Base-by-base conservation (phyloP, 2,329 filamentous ascomycete species). In the Colletotrichum shisoi region DNA sequence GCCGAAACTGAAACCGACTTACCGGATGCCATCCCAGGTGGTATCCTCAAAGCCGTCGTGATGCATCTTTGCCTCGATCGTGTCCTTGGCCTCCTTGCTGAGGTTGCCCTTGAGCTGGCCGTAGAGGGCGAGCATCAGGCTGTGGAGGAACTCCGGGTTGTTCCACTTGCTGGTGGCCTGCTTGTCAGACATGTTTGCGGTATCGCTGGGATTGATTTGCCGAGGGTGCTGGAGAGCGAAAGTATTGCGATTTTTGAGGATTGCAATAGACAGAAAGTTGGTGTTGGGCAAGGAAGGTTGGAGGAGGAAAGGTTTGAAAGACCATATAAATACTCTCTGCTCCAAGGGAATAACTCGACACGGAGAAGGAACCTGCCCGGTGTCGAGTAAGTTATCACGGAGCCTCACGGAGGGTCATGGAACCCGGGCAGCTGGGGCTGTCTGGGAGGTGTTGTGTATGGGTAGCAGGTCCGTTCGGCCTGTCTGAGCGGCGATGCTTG, bases 21-120 rank as follows among this genome's bases (percentile, higher is more conserved):
- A 83, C 82, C 82, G 80, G 57, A 83, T 75, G 1, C 74, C 79
- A 37, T 83, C 78, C 80, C 80, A 83, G 3, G 78, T 79, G n/a
- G 79, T 27, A 27, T 67, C 77, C 6, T 69, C 66, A 57, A 77
- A 73, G 8, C 79, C 76, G 6, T 70, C 70, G 13, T 69, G 48
- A n/a, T 73, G 70, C 62, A 82, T 73, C n/a, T 74, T 75, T 8
- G 68, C 68, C 52, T 76, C 72, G 56, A 83, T 71, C 1, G 71
- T 71, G 0, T 74, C 72, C 57, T 76, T 76, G 40, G 74, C 69
- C 31, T 74, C 67, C 15, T 73, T 54, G 15, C 67, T 71, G 63
- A 81, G 73, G 13, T 65, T 72, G 9, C 71, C 72, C 42, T 74
- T 71, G 15, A 73, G 72, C 12, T 73, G 72, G 34, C 73, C 69